Base-by-base conservation (phyloP, 2,329 filamentous ascomycete genomes). In the Scolecobasidium constrictum region DNA sequence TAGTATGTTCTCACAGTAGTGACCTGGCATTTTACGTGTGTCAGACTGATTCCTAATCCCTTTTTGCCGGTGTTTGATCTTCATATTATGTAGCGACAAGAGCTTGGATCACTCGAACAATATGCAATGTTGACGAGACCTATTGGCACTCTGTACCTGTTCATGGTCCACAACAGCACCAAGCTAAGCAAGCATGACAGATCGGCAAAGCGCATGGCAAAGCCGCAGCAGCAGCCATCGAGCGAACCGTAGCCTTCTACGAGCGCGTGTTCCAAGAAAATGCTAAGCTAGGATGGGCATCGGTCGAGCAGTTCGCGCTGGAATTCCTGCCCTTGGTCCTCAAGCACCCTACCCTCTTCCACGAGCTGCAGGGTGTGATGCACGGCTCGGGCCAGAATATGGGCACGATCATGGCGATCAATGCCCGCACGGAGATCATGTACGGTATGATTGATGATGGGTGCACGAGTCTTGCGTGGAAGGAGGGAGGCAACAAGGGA, bases 381-480 rank as follows among this genome's bases (percentile, higher is more conserved):
- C 62, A 69, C 1, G 75, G 74, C 2, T 63, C 72, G 0, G 56
- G 52, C 0, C 53, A 66, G 5, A 48, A 60, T 1, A 49, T 77
- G 2, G 52, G 70, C 2, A 71, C 76, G 37, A 66, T 78, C n/a
- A 53, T 78, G 1, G 72, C 73, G 2, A 55, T 78, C 9, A 78
- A 78, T 43, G 67, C 75, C 4, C 63, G 73, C 1, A 75, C 69
- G 0, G 73, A 77, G 54, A 75, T 77, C 47, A 64, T 64, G 2
- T 76, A 78, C 44, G 73, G 74, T 0, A 55, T 75, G 12, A 77
- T 73, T 47, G 42, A 44, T 35, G 75, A 78, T 49, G 75, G 73
- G 3, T 78, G 75, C 49, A 78, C 75, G 0, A 66, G 67, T 12
- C 48, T 77, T 11, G 63, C 63, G 2, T 74, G 67, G 63, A 55